Evolutionary conservation across 495 filamentous ascomycete species (phyloP), one percentile per base, ranked within the genome.

Genomic region (Podospora fimiseda): DNA sequence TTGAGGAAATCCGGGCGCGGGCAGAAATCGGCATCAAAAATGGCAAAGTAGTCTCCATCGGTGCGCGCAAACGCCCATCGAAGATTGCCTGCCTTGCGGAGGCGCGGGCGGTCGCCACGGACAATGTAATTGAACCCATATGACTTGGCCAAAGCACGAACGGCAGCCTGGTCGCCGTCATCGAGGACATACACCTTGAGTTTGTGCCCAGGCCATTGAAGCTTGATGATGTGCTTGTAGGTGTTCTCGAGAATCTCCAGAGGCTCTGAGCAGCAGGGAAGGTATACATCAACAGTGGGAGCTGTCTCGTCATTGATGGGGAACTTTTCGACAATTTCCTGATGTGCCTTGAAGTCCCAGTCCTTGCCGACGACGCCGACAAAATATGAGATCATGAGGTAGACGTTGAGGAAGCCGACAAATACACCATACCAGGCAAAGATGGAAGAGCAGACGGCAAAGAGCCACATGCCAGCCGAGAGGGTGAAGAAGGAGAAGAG

Each of bases 1-100:
- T 50, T 20, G 8, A 67, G 41, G 21, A 67, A 67, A 19, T 67
- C 64, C 2, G 54, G 59, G 1, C 64, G 59, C 1, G 64, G 64
- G 33, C 64, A 67, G 30, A 67, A 67, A 38, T 67, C 64, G 16
- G 64, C 64, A 30, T 67, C 64, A n/a, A 67, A 67, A n/a, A 67
- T 67, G 40, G 62, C 52, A 24, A 67, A 67, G 55, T 42, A 67
- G 23, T 67, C 62, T 9, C 64, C 62, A 14, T 51, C 9, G 2
- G 64, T 67, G 8, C 64, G 51, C 0, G 59, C 14, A 33, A 67
- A 67, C 2, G 64, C 62, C 64, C 64, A 67, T 1, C 64, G 61
- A 6, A 67, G 60, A 49, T 67, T 67, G 15, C 64, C 64, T 8
- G 64, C 64, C 51, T 67, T 67, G 38, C 64, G 61, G 16, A 67